Base-by-base conservation (phyloP, 2,329 filamentous ascomycete genomes). In the Aspergillus persii region DNA sequence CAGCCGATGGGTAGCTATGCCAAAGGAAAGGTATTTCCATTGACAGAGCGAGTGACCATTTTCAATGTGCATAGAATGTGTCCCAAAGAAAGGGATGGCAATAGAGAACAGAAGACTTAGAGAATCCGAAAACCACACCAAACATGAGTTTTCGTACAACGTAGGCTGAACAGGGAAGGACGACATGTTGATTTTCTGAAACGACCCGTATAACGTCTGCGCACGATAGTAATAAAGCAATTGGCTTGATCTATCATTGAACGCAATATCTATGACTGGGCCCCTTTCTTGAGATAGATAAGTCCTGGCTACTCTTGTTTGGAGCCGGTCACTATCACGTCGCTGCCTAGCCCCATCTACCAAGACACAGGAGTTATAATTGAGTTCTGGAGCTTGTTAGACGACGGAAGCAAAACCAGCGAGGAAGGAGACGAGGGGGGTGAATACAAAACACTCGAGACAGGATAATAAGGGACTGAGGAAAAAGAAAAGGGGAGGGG, bases 21-120 rank as follows among this genome's bases (percentile, higher is more conserved):
- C 77, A 23, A 78, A 67, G 15, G 75, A 59, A n/a, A 79, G 74
- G 48, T 78, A 78, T 58, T 68, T 70, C 73, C 74, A 77, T 50
- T 71, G 68, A 61, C 76, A 78, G 9, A 63, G 56, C 26, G 61
- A 59, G 54, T 48, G 50, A 18, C 49, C 57, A 30, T 58, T 46
- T 18, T 52, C 51, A 18, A 29, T 51, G 23, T 54, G 58, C 4
- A 67, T 66, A 2, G 66, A 57, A 57, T 78, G 77, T 0, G 69
- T 75, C 23, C 68, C 70, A 61, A 70, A 78, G 59, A 79, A 78
- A 0, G 77, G 77, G 8, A 77, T 72, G 6, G 61, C 74, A 29
- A 79, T 73, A 2, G 70, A 68, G 63, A 78, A 78, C 5, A 58
- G 57, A 36, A 77, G 69, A 11, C 59, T 62, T 8, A 72, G 56